Conservation (phyloP, 768 basidiomycete species). For the Tricholoma matsutake region DNA sequence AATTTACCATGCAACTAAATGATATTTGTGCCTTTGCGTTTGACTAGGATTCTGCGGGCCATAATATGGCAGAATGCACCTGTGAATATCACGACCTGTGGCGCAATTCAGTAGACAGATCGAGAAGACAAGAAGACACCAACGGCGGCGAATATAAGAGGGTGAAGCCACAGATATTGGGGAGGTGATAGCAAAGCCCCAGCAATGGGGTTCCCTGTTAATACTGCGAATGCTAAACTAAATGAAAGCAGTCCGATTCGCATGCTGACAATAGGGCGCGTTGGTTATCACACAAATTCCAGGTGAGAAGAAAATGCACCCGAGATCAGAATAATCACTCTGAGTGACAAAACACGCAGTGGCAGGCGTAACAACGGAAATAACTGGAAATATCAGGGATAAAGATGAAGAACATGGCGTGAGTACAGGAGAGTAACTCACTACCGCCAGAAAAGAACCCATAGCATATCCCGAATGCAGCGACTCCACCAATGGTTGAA, state of each 20-base stretch:
- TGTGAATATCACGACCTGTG: slow-evolving; percentile 31
- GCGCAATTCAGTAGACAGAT: not conserved
- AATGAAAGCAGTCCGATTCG: slow-evolving; percentile 48
- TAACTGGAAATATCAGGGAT: slow-evolving; percentile 24
- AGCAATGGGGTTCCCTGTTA: slow-evolving; percentile 51
- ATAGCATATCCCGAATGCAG: slow-evolving; percentile 45
- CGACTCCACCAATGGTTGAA: slow-evolving; percentile 36
- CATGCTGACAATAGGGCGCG: slow-evolving; percentile 24
- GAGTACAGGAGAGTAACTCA: slow-evolving; percentile 20
- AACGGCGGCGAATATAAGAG: slow-evolving; percentile 45
- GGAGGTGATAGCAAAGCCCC: slow-evolving; percentile 45
- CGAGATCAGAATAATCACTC: slow-evolving; percentile 42
- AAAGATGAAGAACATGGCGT: not conserved
- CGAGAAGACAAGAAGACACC: slow-evolving; percentile 11
- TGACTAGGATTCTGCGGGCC: slow-evolving; percentile 29
- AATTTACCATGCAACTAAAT: not conserved
- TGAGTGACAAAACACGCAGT: slow-evolving; percentile 37
- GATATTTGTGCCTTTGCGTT: slow-evolving; percentile 25
- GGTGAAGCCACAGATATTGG: slow-evolving; percentile 37
- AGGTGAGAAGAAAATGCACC: slow-evolving; percentile 26
- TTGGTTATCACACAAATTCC: not conserved
- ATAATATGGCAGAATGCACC: slow-evolving; percentile 31
- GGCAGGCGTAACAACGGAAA: slow-evolving; percentile 39
- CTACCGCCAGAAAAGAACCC: slow-evolving; percentile 57
- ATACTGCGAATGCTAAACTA: slow-evolving; percentile 39